These are phyloP conservation scores for Cladosporium phlei DNA, from an alignment of 2,329 filamentous ascomycete species.

Conservation along the genomic window DNA sequence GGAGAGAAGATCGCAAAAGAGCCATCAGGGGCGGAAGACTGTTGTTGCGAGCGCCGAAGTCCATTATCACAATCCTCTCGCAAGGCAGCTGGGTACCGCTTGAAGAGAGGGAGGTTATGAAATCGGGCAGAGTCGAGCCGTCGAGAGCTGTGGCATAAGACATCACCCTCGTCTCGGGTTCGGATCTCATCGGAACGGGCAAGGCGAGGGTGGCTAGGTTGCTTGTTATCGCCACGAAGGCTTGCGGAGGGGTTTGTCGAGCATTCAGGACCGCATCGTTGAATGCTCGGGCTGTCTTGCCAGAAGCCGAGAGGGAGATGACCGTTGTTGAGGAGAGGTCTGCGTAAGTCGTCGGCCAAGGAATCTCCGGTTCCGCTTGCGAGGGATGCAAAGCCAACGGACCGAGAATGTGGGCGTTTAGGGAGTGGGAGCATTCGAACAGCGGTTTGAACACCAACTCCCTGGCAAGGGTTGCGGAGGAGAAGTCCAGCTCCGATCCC, in stretches of 20 bases:
- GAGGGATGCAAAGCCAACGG: conserved; percentile 15
- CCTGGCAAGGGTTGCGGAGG: background rate
- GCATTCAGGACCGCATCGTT: conserved; percentile 14
- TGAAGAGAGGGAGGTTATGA: conserved; percentile 4
- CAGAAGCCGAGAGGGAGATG: conserved; percentile 16
- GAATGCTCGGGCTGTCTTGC: conserved; percentile 19
- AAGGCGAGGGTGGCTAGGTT: background rate
- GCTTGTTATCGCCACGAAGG: conserved; percentile 16
- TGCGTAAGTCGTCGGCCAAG: background rate
- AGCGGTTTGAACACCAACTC: conserved; percentile 15
- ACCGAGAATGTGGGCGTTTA: conserved; percentile 16
- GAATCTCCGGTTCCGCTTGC: too few relatives aligned
- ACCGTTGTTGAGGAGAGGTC: conserved; percentile 12
- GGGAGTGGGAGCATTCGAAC: conserved; percentile 17
- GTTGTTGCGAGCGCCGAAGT: conserved; percentile 17
- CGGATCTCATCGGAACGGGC: background rate
- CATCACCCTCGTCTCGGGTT: background rate
- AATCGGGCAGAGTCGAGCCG: background rate
- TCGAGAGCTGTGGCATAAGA: conserved; percentile 8
- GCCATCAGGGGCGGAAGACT: conserved; percentile 9
- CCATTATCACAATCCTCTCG: conserved; percentile 15
- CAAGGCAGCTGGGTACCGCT: too few relatives aligned
- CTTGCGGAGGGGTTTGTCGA: conserved; percentile 11
- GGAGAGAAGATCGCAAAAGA: background rate
- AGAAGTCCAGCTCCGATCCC: background rate